Conservation (phyloP, 176 grass and related monocot genomes). For the barley (Hordeum vulgare) region DNA sequence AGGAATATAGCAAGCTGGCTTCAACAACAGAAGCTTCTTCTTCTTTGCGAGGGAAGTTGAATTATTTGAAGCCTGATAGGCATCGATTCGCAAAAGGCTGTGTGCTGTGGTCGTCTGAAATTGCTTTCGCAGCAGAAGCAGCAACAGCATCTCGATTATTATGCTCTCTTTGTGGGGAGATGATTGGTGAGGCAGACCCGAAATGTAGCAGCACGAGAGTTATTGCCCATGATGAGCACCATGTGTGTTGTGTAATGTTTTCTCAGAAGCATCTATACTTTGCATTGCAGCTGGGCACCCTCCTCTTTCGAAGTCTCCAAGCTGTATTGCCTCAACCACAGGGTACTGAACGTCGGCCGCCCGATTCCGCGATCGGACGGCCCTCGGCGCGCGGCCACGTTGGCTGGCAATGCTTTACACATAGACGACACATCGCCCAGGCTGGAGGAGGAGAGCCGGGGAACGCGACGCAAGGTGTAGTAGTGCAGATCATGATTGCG, state of each 20-base stretch:
- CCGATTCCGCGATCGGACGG: not conserved
- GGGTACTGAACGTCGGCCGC: not conserved
- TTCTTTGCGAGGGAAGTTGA: not conserved
- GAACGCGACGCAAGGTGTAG: constrained; percentile 20
- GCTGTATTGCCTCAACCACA: not conserved
- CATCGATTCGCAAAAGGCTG: not conserved
- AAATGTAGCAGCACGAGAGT: constrained; percentile 8
- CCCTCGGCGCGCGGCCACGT: not conserved
- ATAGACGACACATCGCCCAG: not conserved
- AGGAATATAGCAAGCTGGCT: not conserved
- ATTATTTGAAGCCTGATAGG: constrained; percentile 11
- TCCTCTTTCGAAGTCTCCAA: not conserved
- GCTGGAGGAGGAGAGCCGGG: constrained; percentile 16
- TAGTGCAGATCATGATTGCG: constrained; percentile 28
- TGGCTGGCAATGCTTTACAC: not conserved
- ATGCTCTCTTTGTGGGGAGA: not conserved
- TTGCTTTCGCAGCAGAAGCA: not conserved
- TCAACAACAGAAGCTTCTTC: not conserved
- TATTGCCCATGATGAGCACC: constrained; percentile 7
- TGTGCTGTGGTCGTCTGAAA: constrained; percentile 14
- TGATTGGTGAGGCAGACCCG: constrained; percentile 25
- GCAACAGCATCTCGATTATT: constrained; percentile 5
- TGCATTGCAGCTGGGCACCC: constrained; percentile 14
- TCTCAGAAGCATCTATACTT: not conserved
- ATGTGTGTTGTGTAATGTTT: constrained; percentile 14